Evolutionary conservation across 2,329 filamentous ascomycete species (phyloP), one percentile per base, ranked within the genome.

Genomic region (Raffaelea deltoideospora): DNA sequence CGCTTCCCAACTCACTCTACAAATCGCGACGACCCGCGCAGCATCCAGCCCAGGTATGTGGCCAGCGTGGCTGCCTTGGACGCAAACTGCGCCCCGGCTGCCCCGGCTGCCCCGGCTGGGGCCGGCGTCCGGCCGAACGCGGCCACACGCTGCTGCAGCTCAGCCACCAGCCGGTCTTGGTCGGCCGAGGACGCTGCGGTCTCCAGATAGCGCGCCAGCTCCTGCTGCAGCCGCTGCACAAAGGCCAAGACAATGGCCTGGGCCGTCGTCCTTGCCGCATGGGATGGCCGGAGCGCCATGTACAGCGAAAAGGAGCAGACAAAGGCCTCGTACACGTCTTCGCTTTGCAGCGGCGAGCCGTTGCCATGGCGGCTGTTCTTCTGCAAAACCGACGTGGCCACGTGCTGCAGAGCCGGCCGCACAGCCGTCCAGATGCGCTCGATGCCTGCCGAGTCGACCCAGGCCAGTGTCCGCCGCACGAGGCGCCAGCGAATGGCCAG

Each of bases 281-380:
- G n/a, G n/a, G n/a, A n/a, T n/a, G n/a, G n/a, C 22, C 47, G 36
- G 22, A 49, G 50, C 10, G 50, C 47, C 26, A 52, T 34, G 53
- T 53, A 57, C 2, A 49, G 44, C 14, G 47, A 44, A 11, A 45
- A 48, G 35, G 48, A 47, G 42, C 50, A 53, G 27, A 42, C 45
- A 42, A 57, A 53, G 3, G 53, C 54, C 35, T 54, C 48, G 26
- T 50, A 50, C 1, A 45, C 46, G n/a, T 42, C 44, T 18, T 50
- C 49, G 23, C 35, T 41, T 11, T 52, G 44, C 9, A 40, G 26
- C 22, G 41, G 42, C 22, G 42, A 44, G 30, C 50, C 40, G n/a
- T 41, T 39, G 2, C 40, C 37, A 2, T 6, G 13, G 14, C 23
- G n/a, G n/a, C n/a, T n/a, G n/a, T n/a, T n/a, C n/a, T n/a, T n/a